These are phyloP conservation scores for Tilletia walkeri DNA, from an alignment of 1,284 basidiomycete species.

Conservation along the genomic window DNA sequence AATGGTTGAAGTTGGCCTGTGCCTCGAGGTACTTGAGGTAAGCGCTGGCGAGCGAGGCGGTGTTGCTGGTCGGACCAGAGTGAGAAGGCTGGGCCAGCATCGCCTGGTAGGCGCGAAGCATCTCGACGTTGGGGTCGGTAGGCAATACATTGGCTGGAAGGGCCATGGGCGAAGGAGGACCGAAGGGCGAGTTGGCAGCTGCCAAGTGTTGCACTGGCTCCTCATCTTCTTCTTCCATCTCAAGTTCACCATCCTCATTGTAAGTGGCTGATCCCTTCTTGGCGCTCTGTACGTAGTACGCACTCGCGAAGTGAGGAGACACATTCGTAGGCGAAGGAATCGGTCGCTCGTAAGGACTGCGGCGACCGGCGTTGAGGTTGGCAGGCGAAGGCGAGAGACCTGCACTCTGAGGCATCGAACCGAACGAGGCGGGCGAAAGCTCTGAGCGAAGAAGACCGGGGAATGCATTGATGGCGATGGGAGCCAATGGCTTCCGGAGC, in stretches of 20 bases:
- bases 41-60: slow-evolving; percentile 4
- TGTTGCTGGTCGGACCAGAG: background rate
- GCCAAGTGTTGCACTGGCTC: background rate
- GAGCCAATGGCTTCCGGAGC: slow-evolving; percentile 5
- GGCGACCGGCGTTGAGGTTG: background rate
- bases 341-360: background rate
- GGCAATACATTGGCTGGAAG: background rate
- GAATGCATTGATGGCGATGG: slow-evolving; percentile 12
- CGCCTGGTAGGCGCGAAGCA: slow-evolving; percentile 3
- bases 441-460: background rate
- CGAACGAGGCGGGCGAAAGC: slow-evolving; percentile 12
- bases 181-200: background rate
- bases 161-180: slow-evolving; percentile 4
- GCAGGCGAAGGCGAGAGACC: slow-evolving; percentile 7
- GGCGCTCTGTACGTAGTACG: slow-evolving; percentile 12
- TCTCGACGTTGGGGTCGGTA: slow-evolving; percentile 4
- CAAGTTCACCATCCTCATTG: slow-evolving; percentile 14
- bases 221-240: slow-evolving; percentile 1
- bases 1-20: slow-evolving; percentile 12
- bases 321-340: slow-evolving; percentile 9
- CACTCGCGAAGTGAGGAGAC: slow-evolving; percentile 9
- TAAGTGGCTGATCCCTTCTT: slow-evolving; percentile 15
- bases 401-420: background rate
- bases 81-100: slow-evolving; percentile 11
- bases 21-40: slow-evolving; percentile 15